phyloP scores from a whole-genome alignment of 176 grass and related monocot genomes.

The Eragrostis nindensis region DNA sequence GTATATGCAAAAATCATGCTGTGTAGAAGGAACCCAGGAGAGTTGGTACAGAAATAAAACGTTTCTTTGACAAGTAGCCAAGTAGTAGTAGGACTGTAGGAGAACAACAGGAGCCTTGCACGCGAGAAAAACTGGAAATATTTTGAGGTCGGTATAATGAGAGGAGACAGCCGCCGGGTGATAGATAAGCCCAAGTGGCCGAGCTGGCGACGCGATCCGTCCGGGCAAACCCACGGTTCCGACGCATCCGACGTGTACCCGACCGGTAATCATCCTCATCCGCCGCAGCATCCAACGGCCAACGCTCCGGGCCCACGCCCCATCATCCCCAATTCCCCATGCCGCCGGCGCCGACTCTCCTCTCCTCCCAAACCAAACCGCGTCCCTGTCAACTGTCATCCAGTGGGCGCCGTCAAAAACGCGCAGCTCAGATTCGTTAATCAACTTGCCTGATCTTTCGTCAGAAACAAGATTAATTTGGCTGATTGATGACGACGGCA shows the following conservation, averaged over 20 bases:
- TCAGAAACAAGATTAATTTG: too few relatives aligned
- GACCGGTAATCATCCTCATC: conserved; percentile 2
- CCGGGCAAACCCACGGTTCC: neutral
- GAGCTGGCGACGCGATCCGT: conserved; percentile 12
- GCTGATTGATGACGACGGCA: neutral
- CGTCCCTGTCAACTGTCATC: neutral
- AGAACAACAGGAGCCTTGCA: too few relatives aligned
- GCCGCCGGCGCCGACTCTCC: neutral
- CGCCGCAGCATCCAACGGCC: neutral
- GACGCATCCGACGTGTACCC: neutral
- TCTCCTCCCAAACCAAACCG: neutral
- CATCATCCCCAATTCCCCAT: neutral
- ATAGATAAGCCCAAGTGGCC: neutral
- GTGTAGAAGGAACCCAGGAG: too few relatives aligned
- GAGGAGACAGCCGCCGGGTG: neutral
- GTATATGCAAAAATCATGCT: too few relatives aligned
- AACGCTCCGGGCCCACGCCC: neutral
- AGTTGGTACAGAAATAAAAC: too few relatives aligned
- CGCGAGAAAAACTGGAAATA: too few relatives aligned
- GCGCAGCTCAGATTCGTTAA: neutral
- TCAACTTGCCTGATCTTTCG: neutral
- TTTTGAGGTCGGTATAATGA: neutral
- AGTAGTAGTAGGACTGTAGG: too few relatives aligned
- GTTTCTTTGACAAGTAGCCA: too few relatives aligned
- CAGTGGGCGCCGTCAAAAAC: conserved; percentile 1